These are phyloP conservation scores for Fusarium protoensiforme DNA, from an alignment of 2,329 filamentous ascomycete genomes.

Conservation along the genomic window DNA sequence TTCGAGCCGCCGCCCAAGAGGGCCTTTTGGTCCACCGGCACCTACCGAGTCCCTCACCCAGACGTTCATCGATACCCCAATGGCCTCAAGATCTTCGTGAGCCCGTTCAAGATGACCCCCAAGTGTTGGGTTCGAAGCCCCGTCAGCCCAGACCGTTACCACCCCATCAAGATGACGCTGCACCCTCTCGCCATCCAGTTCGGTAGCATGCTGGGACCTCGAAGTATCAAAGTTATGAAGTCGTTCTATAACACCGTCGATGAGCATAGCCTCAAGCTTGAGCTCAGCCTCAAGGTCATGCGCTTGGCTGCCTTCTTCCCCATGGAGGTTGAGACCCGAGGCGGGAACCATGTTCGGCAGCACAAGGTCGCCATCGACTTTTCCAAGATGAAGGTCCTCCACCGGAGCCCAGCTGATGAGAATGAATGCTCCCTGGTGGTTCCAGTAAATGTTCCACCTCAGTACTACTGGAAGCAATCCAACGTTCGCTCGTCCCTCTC, in stretches of 20 bases:
- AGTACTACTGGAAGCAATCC: conserved; percentile 56
- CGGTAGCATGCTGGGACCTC: conserved; percentile 66
- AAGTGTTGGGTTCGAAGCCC: conserved; percentile 32
- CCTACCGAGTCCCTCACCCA: conserved; percentile 42
- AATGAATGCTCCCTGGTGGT: conserved; percentile 56
- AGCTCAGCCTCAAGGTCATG: conserved; percentile 45
- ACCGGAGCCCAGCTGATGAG: conserved; percentile 44
- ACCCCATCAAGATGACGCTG: conserved; percentile 53
- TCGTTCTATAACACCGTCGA: conserved; percentile 21
- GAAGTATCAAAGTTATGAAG: conserved; percentile 70
- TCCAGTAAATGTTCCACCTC: conserved; percentile 59
- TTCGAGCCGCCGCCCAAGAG: conserved; percentile 67
- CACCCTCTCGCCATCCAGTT: conserved; percentile 65
- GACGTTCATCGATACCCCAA: conserved; percentile 29
- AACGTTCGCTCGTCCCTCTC: conserved; percentile 49
- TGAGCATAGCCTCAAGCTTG: conserved; percentile 39
- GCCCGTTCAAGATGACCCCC: conserved; percentile 1
- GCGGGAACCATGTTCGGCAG: conserved; percentile 26
- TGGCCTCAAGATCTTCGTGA: conserved; percentile 33
- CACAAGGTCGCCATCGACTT: conserved; percentile 60
- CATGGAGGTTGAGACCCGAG: conserved; percentile 21
- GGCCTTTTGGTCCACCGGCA: conserved; percentile 61
- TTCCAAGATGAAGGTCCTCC: conserved; percentile 57
- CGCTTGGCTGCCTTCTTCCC: conserved; percentile 48
- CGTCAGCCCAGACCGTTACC: conserved; percentile 30